Conservation (phyloP, 768 basidiomycete genomes). For the Mycena polygramma region DNA sequence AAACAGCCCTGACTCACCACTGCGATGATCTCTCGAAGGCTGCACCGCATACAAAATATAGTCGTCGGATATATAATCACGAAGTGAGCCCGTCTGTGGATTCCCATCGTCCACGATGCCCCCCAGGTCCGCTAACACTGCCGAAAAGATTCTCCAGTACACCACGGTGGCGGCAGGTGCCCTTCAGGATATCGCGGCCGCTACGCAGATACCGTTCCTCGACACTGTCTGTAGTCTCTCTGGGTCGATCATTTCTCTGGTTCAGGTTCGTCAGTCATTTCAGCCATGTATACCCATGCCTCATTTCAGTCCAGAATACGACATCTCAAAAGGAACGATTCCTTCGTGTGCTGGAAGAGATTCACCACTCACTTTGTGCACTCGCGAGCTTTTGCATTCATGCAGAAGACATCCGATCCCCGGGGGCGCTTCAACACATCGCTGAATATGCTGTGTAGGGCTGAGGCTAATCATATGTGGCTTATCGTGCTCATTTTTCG, state of each 20-base stretch:
- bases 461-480: not conserved
- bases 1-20: too few species aligned
- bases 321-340: constrained; percentile 12
- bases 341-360: constrained; percentile 9
- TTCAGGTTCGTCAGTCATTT: not conserved
- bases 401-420: constrained; percentile 3
- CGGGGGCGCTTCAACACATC: constrained; percentile 4
- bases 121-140: too few species aligned
- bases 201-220: constrained; percentile 5
- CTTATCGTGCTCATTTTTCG: not conserved
- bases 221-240: not conserved
- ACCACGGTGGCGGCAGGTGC: constrained; percentile 1
- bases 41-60: too few species aligned
- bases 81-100: too few species aligned
- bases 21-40: too few species aligned
- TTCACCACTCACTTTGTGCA: constrained; percentile 2
- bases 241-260: not conserved
- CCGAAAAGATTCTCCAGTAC: constrained; percentile 17
- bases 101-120: too few species aligned
- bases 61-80: too few species aligned
- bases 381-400: not conserved
- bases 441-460: not conserved
- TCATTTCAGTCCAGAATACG: not conserved
- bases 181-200: not conserved
- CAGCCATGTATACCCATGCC: not conserved